These are phyloP conservation scores for Rosa lucieae DNA, from an alignment of 306 rosid genomes.

Conservation along the genomic window DNA sequence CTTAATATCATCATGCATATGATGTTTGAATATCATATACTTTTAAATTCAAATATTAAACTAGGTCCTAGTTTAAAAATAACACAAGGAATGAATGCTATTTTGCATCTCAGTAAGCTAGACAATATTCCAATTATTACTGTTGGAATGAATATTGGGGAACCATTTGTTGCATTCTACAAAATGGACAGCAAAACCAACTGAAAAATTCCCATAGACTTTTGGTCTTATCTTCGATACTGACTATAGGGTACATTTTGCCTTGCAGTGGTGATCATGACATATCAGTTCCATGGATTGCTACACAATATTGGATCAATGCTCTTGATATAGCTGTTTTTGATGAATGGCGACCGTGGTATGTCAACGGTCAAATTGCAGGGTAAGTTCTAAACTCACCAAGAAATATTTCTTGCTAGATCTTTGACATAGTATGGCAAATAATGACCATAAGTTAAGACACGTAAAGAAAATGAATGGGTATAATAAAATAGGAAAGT, in stretches of 20 bases:
- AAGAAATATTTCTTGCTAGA: background rate
- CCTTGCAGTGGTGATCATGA: conserved; percentile 37
- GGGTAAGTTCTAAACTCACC: conserved; percentile 24
- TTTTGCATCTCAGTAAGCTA: background rate
- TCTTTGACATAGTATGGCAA: background rate
- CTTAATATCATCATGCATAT: background rate
- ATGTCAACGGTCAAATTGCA: conserved; percentile 31
- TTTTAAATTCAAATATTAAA: background rate
- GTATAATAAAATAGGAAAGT: no score
- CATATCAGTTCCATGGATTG: conserved; percentile 25
- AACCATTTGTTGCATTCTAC: background rate
- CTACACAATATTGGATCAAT: conserved; percentile 34
- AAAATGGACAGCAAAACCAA: background rate
- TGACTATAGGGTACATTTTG: background rate
- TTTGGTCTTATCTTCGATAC: background rate
- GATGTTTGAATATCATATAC: background rate
- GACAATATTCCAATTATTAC: background rate
- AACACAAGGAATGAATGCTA: background rate
- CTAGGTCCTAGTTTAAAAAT: background rate
- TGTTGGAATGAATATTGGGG: background rate
- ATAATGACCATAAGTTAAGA: background rate
- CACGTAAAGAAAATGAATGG: no score
- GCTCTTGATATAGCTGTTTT: conserved; percentile 23
- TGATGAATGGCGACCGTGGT: conserved; percentile 39
- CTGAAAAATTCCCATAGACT: background rate